phyloP scores from a whole-genome alignment of 495 filamentous ascomycete genomes.

The Annulohypoxylon stygium region DNA sequence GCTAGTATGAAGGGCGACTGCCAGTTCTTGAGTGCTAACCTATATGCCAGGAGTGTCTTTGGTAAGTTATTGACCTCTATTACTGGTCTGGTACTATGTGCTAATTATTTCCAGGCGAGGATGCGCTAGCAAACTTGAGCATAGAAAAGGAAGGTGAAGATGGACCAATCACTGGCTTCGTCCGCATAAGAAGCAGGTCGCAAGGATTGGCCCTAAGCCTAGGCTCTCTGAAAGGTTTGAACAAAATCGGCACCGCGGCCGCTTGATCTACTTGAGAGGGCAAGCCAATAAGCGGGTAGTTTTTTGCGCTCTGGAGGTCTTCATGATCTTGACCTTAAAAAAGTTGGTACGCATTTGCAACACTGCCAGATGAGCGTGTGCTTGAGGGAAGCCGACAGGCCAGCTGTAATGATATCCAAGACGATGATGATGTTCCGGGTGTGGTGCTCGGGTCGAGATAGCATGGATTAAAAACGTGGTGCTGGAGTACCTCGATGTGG shows the following conservation, averaged over 20 bases:
- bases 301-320: not conserved
- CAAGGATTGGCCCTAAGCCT: conserved; percentile 96
- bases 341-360: conserved; percentile 15
- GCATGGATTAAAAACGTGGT: conserved; percentile 41
- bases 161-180: conserved; percentile 97
- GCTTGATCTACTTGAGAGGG: conserved; percentile 50
- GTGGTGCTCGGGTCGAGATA: conserved; percentile 36
- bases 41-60: conserved; percentile 98
- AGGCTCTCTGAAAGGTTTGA: conserved; percentile 94
- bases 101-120: conserved; percentile 80
- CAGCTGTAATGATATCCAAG: conserved; percentile 41
- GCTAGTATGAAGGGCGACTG: conserved; percentile 97
- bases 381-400: conserved; percentile 18
- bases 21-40: conserved; percentile 95
- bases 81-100: conserved; percentile 18
- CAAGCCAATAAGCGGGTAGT: conserved; percentile 24
- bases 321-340: not conserved
- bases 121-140: conserved; percentile 96
- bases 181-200: conserved; percentile 96
- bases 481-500: conserved; percentile 42
- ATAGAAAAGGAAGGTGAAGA: conserved; percentile 98
- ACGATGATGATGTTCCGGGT: conserved; percentile 42
- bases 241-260: conserved; percentile 73
- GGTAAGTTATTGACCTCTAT: conserved; percentile 72
- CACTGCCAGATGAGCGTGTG: conserved; percentile 17